These are phyloP conservation scores for Ophiocordyceps camponoti-leonardi DNA, from an alignment of 2,329 filamentous ascomycete species.

Conservation along the genomic window DNA sequence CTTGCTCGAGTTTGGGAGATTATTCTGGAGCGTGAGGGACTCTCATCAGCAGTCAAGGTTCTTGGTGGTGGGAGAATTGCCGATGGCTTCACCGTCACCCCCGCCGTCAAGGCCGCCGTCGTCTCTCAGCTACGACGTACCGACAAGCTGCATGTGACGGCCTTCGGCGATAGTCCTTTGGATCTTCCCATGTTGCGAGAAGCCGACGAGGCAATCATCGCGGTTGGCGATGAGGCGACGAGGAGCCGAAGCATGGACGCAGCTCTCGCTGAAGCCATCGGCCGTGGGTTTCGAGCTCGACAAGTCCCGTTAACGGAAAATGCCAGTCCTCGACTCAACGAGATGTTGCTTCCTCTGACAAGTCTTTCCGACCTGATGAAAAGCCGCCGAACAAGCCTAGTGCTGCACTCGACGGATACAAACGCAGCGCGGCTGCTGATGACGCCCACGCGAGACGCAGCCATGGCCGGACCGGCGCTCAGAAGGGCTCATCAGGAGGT, in stretches of 20 bases:
- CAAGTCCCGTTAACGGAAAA: constrained; percentile 28
- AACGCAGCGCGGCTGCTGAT: constrained; percentile 30
- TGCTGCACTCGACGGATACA: constrained; percentile 27
- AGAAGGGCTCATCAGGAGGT: constrained; percentile 28
- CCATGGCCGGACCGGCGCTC: constrained; percentile 24
- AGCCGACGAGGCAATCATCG: constrained; percentile 36
- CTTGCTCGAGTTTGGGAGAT: constrained; percentile 35
- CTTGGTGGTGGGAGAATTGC: constrained; percentile 32
- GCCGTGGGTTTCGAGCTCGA: constrained; percentile 18
- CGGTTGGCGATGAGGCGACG: constrained; percentile 27
- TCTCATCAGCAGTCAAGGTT: constrained; percentile 25
- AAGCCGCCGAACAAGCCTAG: background rate
- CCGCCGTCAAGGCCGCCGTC: constrained; percentile 28
- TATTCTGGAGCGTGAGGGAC: constrained; percentile 24
- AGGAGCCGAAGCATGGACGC: constrained; percentile 37
- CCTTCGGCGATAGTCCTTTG: constrained; percentile 42
- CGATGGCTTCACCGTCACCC: constrained; percentile 32
- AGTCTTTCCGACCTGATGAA: constrained; percentile 10
- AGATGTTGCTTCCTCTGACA: constrained; percentile 21
- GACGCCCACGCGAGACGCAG: constrained; percentile 34
- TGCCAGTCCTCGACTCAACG: constrained; percentile 23
- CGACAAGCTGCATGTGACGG: constrained; percentile 28
- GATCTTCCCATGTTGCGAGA: constrained; percentile 38
- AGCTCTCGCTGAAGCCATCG: constrained; percentile 23
- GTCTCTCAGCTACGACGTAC: constrained; percentile 20